Base-by-base conservation (phyloP, 257 asterid genomes). In the Solanum chilense region DNA sequence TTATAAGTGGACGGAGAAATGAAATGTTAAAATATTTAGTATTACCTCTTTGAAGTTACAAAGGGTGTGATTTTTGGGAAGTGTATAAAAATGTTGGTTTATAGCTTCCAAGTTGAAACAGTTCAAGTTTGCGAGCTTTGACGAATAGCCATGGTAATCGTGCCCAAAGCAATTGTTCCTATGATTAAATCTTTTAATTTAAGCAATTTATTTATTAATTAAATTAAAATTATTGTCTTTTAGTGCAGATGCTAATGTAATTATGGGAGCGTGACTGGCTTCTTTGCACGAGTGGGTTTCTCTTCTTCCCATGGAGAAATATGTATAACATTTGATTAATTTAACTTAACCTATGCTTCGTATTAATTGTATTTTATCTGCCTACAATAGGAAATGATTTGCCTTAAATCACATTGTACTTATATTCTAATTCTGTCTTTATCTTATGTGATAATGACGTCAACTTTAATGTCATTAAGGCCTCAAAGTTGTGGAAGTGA, bases 251-350 rank as follows among this genome's bases (percentile, higher is more conserved):
- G 25, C 37, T 39, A 62, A 45, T 66, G 86, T 87, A 74, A 88
- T 90, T 82, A 84, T 78, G 77, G 87, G 87, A 93, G 96, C 98
- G 93, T 92, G 96, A 89, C 80, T 85, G 89, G 75, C 47, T 87
- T 84, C 85, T 90, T 89, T 91, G 94, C 97, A 91, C 95, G 98
- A 90, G 94, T 88, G 96, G 86, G 27, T 73, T 82, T 92, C 95
- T 88, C 97, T 86, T 86, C 68, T 90, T 83, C 88, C 93, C 56
- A 90, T 33, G 14, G 66, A 44, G 21, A 2, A 58, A 7, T 21
- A 41, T 41, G 39, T 1, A 60, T 60, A 21, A 60, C 7, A 75
- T 75, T 75, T 75, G 16, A 45, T 44, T 80, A 80, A 47, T 80
- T 47, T 47, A 14, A 13, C 80, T 15, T 84, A 66, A 41, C 13